Evolutionary conservation across 2,329 filamentous ascomycete genomes (phyloP).

Genomic region (Cladosporium sp.): DNA sequence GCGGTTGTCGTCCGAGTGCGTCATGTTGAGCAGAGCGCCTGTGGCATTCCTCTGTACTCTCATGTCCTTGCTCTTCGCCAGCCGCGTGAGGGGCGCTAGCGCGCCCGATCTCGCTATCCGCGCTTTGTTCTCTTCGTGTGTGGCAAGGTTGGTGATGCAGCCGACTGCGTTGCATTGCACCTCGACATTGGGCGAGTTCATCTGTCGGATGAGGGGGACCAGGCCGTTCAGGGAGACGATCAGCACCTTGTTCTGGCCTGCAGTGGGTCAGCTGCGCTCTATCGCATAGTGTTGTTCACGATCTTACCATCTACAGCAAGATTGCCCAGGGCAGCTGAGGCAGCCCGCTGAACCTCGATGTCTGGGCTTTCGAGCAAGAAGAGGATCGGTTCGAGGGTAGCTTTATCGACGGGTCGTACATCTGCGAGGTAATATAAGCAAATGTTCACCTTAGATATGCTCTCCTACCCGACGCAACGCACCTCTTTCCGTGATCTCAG

Average conservation of each 20-base stretch:
- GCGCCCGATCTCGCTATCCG: slow-evolving; percentile 96
- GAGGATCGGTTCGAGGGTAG: slow-evolving; percentile 92
- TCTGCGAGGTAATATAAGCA: slow-evolving; percentile 49
- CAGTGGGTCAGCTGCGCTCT: slow-evolving; percentile 36
- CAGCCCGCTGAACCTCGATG: slow-evolving; percentile 93
- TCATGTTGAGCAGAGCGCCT: slow-evolving; percentile 96
- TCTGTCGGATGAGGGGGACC: slow-evolving; percentile 87
- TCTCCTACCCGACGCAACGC: slow-evolving; percentile 21
- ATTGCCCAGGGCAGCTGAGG: slow-evolving; percentile 92
- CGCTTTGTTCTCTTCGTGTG: slow-evolving; percentile 98
- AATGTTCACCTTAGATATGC: slow-evolving; percentile 1
- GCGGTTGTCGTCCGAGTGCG: slow-evolving; percentile 96
- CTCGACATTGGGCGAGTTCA: slow-evolving; percentile 96
- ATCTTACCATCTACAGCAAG: slow-evolving; percentile 85
- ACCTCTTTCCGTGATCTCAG: slow-evolving; percentile 98
- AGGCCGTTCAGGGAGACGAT: slow-evolving; percentile 91
- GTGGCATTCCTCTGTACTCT: slow-evolving; percentile 96
- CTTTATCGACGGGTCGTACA: slow-evolving; percentile 90
- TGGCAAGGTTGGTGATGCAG: slow-evolving; percentile 96
- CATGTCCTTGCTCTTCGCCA: slow-evolving; percentile 98
- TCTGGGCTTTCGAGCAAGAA: slow-evolving; percentile 92
- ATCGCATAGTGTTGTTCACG: no score
- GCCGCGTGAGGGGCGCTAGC: slow-evolving; percentile 77
- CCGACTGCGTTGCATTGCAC: slow-evolving; percentile 99
- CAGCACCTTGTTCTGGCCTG: slow-evolving; percentile 94